Evolutionary conservation across 1,139 yeast species (phyloP).

Genomic region (Lizanozyma gosingica): DNA sequence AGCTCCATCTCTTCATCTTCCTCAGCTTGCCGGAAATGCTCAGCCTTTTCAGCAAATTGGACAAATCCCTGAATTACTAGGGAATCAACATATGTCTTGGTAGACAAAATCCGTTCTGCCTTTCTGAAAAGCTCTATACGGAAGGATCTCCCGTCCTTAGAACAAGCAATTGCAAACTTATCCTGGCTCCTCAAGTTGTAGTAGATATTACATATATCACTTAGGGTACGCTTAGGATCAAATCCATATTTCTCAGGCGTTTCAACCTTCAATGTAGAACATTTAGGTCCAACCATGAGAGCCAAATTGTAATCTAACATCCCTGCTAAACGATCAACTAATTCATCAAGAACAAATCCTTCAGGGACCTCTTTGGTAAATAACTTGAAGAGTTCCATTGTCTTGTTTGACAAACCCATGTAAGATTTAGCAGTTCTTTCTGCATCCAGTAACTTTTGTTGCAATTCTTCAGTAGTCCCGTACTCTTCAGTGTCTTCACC

Average conservation of each 20-base stretch:
- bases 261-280: slow-evolving; percentile 77
- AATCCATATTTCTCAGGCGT: slow-evolving; percentile 80
- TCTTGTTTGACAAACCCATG: slow-evolving; percentile 76
- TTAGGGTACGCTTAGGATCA: slow-evolving; percentile 66
- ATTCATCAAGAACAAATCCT: slow-evolving; percentile 81
- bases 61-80: slow-evolving; percentile 43
- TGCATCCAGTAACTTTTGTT: slow-evolving; percentile 45
- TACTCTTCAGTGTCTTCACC: slow-evolving; percentile 32
- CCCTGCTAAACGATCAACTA: slow-evolving; percentile 88
- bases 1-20: slow-evolving; percentile 79
- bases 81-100: slow-evolving; percentile 44
- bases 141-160: slow-evolving; percentile 87
- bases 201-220: slow-evolving; percentile 66
- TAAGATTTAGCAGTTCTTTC: slow-evolving; percentile 77
- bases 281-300: slow-evolving; percentile 90
- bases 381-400: slow-evolving; percentile 67
- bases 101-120: slow-evolving; percentile 58
- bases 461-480: slow-evolving; percentile 55
- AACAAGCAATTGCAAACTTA: slow-evolving; percentile 70
- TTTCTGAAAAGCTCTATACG: slow-evolving; percentile 54
- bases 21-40: slow-evolving; percentile 49
- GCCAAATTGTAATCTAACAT: slow-evolving; percentile 90
- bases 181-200: slow-evolving; percentile 57
- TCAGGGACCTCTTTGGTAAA: slow-evolving; percentile 82
- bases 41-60: slow-evolving; percentile 56